These are phyloP conservation scores for Fusarium veterinarium DNA, from an alignment of 2,329 filamentous ascomycete genomes.

Conservation along the genomic window DNA sequence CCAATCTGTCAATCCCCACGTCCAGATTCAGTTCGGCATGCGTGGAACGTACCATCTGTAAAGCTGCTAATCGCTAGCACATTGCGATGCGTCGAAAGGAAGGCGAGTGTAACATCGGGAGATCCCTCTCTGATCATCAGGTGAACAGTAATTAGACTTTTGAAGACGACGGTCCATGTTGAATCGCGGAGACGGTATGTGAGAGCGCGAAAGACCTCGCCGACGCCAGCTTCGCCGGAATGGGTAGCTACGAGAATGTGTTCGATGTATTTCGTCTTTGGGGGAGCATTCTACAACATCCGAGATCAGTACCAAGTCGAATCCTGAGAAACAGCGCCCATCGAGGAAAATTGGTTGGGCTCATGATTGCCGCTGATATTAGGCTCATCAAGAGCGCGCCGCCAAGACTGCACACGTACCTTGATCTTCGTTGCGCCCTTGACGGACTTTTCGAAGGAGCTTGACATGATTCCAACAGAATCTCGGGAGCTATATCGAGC, in stretches of 20 bases:
- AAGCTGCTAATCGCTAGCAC: conserved; percentile 90
- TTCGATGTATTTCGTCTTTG: conserved; percentile 99
- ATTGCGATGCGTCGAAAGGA: conserved; percentile 83
- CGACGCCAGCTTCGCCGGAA: conserved; percentile 92
- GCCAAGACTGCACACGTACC: conserved; percentile 58
- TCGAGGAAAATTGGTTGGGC: neutral
- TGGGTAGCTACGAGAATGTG: conserved; percentile 96
- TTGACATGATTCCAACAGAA: conserved; percentile 68
- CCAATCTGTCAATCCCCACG: conserved; percentile 19
- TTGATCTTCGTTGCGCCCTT: conserved; percentile 99
- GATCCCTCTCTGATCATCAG: conserved; percentile 97
- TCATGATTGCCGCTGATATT: neutral
- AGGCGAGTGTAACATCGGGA: conserved; percentile 86
- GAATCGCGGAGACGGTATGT: conserved; percentile 91
- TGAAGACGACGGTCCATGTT: conserved; percentile 99
- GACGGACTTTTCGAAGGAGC: conserved; percentile 98
- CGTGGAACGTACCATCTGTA: conserved; percentile 78
- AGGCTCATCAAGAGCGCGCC: neutral
- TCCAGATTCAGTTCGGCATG: neutral
- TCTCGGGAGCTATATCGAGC: conserved; percentile 22
- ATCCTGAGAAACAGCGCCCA: neutral
- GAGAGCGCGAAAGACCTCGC: conserved; percentile 92
- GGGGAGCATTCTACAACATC: conserved; percentile 80
- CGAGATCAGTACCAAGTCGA: neutral
- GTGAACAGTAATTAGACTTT: conserved; percentile 94